These are phyloP conservation scores for Colletotrichum sp. DNA, from an alignment of 2,329 filamentous ascomycete genomes.

Conservation along the genomic window DNA sequence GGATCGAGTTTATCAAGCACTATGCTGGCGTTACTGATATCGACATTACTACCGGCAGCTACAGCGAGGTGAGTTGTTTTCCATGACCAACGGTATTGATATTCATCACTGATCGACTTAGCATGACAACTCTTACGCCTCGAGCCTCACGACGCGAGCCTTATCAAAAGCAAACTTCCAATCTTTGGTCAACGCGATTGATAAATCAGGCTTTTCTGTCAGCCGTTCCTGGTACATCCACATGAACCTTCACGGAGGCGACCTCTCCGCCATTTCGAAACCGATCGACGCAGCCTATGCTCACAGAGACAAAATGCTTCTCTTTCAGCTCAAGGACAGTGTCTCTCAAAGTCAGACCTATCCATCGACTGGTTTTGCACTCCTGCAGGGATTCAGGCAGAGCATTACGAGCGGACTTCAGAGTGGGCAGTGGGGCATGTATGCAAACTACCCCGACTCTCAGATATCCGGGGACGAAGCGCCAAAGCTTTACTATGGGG, in stretches of 20 bases:
- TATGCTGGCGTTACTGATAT: not conserved
- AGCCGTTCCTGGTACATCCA: slow-evolving; percentile 36
- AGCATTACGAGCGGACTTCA: slow-evolving; percentile 38
- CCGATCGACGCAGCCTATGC: slow-evolving; percentile 37
- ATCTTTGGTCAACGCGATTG: slow-evolving; percentile 25
- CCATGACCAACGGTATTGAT: not conserved
- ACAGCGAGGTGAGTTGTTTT: not conserved
- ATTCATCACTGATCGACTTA: not conserved
- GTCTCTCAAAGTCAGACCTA: slow-evolving; percentile 31
- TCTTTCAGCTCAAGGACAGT: slow-evolving; percentile 55
- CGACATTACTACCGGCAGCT: not conserved
- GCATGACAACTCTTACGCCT: slow-evolving; percentile 34
- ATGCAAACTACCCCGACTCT: slow-evolving; percentile 60
- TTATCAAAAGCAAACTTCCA: slow-evolving; percentile 26
- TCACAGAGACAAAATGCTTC: slow-evolving; percentile 50
- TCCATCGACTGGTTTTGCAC: slow-evolving; percentile 24
- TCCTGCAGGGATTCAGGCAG: slow-evolving; percentile 46
- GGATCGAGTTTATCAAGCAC: slow-evolving; percentile 8
- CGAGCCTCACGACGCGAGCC: slow-evolving; percentile 30
- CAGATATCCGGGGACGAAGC: slow-evolving; percentile 47
- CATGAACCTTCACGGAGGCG: slow-evolving; percentile 37
- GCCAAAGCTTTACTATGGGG: slow-evolving; percentile 52
- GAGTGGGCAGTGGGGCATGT: slow-evolving; percentile 48
- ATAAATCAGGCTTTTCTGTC: slow-evolving; percentile 19
- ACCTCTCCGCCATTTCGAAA: slow-evolving; percentile 38